A percentile compares a stretch with the other conserved stretches of the same genome.
Conservation (phyloP, 2,329 filamentous ascomycete species). For the Phyllosticta capitalensis region DNA sequence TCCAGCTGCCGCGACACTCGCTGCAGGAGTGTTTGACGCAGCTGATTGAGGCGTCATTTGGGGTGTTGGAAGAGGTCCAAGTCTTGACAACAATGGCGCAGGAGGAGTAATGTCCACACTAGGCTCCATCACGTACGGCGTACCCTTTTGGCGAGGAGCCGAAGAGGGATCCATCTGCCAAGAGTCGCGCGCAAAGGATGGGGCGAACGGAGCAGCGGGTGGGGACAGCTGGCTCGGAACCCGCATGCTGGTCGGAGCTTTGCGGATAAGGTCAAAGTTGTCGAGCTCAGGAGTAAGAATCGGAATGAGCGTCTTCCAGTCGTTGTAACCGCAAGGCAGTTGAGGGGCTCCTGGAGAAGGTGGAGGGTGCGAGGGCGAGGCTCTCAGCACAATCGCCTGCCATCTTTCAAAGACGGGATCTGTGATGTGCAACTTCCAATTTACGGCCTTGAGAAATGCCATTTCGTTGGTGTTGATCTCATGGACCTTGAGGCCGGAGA, state of each 20-base stretch:
- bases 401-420: constrained; percentile 83
- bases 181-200: constrained; percentile 12
- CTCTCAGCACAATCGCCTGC: constrained; percentile 77
- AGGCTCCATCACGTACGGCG: constrained; percentile 43
- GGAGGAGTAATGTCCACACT: constrained; percentile 40
- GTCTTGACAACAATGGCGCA: constrained; percentile 46
- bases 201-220: constrained; percentile 19
- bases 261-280: constrained; percentile 27
- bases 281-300: constrained; percentile 49
- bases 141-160: constrained; percentile 30
- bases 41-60: constrained; percentile 49
- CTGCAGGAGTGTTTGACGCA: constrained; percentile 50
- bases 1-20: constrained; percentile 42
- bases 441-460: constrained; percentile 77
- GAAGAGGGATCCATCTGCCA: constrained; percentile 31
- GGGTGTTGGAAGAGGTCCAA: constrained; percentile 51
- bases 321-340: constrained; percentile 22
- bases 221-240: constrained; percentile 17
- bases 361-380: constrained; percentile 27
- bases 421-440: constrained; percentile 91
- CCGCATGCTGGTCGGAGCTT: constrained; percentile 2
- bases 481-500: constrained; percentile 82
- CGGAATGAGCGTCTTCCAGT: constrained; percentile 44
- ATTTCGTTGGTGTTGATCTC: constrained; percentile 98
- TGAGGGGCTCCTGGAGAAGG: constrained; percentile 25